phyloP scores from a whole-genome alignment of 2,329 filamentous ascomycete genomes.

The Botrytis squamosa region DNA sequence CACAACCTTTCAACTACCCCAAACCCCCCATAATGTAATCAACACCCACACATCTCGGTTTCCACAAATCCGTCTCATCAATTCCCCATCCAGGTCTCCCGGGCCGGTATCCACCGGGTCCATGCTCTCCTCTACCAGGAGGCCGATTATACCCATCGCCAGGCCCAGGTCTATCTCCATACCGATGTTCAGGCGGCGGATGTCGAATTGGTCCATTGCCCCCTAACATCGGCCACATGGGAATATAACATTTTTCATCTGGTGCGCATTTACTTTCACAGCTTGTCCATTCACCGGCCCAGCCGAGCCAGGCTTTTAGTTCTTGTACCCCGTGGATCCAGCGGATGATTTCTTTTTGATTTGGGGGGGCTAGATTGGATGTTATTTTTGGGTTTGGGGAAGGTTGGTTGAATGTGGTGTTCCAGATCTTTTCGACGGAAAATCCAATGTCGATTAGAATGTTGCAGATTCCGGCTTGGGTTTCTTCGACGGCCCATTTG shows the following conservation, averaged over 20 bases:
- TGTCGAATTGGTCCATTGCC: not conserved
- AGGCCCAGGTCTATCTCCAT: conserved; percentile 19
- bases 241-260: conserved; percentile 50
- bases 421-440: conserved; percentile 44
- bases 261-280: conserved; percentile 45
- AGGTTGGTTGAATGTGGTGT: conserved; percentile 23
- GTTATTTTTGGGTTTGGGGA: not conserved
- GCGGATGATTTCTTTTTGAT: conserved; percentile 33
- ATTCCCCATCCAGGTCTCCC: conserved; percentile 18
- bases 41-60: conserved; percentile 34
- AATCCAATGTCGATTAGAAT: conserved; percentile 46
- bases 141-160: conserved; percentile 19
- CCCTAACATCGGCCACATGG: conserved; percentile 49
- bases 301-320: conserved; percentile 51
- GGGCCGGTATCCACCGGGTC: not conserved
- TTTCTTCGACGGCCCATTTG: conserved; percentile 44
- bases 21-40: conserved; percentile 27
- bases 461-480: conserved; percentile 44
- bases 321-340: conserved; percentile 40
- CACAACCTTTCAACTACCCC: not conserved
- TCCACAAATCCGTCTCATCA: conserved; percentile 33
- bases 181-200: not conserved
- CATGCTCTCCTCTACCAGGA: conserved; percentile 21
- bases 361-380: too few species aligned
- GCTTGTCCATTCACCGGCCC: conserved; percentile 47